These are phyloP conservation scores for Phytophthora niederhauseri DNA, from an alignment of 352 stramenopile species.

Conservation along the genomic window DNA sequence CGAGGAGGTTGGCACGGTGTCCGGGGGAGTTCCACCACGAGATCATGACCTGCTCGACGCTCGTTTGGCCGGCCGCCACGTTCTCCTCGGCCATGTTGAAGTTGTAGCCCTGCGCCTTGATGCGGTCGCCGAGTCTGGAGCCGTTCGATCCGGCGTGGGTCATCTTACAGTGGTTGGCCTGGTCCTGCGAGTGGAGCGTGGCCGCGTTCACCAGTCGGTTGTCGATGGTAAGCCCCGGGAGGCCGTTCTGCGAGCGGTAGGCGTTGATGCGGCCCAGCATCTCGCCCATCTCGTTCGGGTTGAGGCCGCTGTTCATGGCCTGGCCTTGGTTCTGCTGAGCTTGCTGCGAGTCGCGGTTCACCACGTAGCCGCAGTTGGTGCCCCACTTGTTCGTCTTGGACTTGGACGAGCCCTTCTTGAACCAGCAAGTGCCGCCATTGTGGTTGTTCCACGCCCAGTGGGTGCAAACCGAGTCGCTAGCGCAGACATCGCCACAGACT, in stretches of 20 bases:
- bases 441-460: constrained; percentile 50
- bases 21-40: constrained; percentile 58
- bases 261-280: constrained; percentile 59
- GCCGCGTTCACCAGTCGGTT: constrained; percentile 40
- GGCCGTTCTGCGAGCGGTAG: constrained; percentile 45
- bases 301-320: constrained; percentile 36
- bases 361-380: constrained; percentile 47
- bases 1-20: constrained; percentile 52
- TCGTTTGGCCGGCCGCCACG: constrained; percentile 50
- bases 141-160: constrained; percentile 45
- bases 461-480: constrained; percentile 32
- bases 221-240: constrained; percentile 43
- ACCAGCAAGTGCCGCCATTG: constrained; percentile 45
- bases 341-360: constrained; percentile 23
- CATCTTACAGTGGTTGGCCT: constrained; percentile 49
- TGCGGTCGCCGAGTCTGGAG: constrained; percentile 38
- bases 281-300: constrained; percentile 31
- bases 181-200: constrained; percentile 48
- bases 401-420: constrained; percentile 39
- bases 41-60: constrained; percentile 47
- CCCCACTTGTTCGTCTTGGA: constrained; percentile 31
- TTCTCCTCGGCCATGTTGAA: constrained; percentile 51
- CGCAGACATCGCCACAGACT: constrained; percentile 42
- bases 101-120: constrained; percentile 40
- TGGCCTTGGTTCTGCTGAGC: constrained; percentile 22